Evolutionary conservation across 768 basidiomycete genomes (phyloP).

Genomic region (Tephrocybe rancida): DNA sequence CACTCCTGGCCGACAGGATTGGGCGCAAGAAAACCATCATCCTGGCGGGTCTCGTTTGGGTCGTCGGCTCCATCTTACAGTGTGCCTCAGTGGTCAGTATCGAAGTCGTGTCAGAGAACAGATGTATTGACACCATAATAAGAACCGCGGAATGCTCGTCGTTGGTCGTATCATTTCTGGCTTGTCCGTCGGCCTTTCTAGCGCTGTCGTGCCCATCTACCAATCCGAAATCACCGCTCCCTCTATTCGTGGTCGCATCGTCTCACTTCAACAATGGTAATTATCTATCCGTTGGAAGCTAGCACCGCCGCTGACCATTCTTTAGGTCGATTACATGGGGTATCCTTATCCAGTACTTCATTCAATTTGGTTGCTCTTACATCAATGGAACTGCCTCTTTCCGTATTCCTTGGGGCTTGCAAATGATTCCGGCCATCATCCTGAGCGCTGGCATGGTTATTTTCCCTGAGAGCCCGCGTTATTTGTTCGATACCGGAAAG

Average conservation of each 20-base stretch:
- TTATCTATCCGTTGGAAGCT: background rate
- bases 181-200: constrained; percentile 66
- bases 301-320: background rate
- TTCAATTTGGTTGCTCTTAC: constrained; percentile 76
- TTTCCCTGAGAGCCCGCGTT: constrained; percentile 76
- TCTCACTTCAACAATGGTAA: constrained; percentile 76
- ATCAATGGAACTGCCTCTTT: constrained; percentile 72
- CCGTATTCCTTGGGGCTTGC: constrained; percentile 80
- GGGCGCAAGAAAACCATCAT: constrained; percentile 72
- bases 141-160: constrained; percentile 79
- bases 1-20: constrained; percentile 61
- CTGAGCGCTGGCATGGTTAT: constrained; percentile 66
- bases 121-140: background rate
- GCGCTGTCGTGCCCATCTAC: constrained; percentile 71
- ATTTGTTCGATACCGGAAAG: constrained; percentile 65
- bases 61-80: constrained; percentile 74
- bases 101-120: background rate
- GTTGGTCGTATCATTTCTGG: constrained; percentile 71
- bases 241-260: constrained; percentile 71
- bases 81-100: constrained; percentile 51
- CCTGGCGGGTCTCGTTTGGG: constrained; percentile 68
- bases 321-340: constrained; percentile 72
- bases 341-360: constrained; percentile 75
- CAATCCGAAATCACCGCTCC: constrained; percentile 78
- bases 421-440: constrained; percentile 77